Conservation (phyloP, 768 basidiomycete species). For the Trametes maxima region DNA sequence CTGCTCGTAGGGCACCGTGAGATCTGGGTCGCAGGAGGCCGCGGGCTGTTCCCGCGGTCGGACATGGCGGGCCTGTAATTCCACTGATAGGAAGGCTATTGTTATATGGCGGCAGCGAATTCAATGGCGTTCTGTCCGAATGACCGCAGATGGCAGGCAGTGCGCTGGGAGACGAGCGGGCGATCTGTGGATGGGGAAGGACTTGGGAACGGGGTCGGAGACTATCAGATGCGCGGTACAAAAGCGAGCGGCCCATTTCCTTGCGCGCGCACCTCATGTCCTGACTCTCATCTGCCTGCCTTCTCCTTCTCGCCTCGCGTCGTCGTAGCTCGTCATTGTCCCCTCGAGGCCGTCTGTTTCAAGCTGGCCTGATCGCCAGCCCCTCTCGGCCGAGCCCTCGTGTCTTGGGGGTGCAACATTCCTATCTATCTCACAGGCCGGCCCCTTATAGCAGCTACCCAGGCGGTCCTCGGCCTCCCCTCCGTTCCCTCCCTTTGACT, state of each 20-base stretch:
- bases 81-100: background rate
- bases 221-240: slow-evolving; percentile 15
- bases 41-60: slow-evolving; percentile 9
- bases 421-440: slow-evolving; percentile 10
- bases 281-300: slow-evolving; percentile 1
- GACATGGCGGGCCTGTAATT: slow-evolving; percentile 1
- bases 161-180: slow-evolving; percentile 1
- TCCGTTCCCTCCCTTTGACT: slow-evolving; percentile 22
- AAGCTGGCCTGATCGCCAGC: slow-evolving; percentile 8
- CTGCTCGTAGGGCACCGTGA: slow-evolving; percentile 17
- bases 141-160: slow-evolving; percentile 1
- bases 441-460: slow-evolving; percentile 4
- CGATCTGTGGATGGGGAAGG: background rate
- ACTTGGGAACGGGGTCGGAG: background rate
- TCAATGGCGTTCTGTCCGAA: background rate
- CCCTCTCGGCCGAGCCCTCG: background rate
- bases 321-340: background rate
- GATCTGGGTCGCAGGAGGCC: slow-evolving; percentile 6
- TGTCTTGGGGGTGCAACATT: slow-evolving; percentile 10
- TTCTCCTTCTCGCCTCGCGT: slow-evolving; percentile 8
- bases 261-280: slow-evolving; percentile 15
- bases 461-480: slow-evolving; percentile 8
- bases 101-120: background rate
- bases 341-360: slow-evolving; percentile 18
- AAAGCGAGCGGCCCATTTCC: slow-evolving; percentile 10